These are phyloP conservation scores for Salisapilia sapeloensis DNA, from an alignment of 352 stramenopile genomes.

Conservation along the genomic window DNA sequence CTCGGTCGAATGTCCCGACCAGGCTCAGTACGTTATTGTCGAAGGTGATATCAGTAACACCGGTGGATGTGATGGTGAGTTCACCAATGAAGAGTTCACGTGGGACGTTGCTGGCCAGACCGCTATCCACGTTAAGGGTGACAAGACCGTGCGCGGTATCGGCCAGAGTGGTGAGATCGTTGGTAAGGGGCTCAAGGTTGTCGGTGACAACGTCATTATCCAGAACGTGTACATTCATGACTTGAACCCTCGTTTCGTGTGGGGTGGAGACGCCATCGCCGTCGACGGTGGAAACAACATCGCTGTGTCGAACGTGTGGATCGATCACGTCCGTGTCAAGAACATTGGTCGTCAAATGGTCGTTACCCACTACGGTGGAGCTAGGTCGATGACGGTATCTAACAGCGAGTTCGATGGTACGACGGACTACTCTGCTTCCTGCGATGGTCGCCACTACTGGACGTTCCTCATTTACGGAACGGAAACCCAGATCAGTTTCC, in stretches of 20 bases:
- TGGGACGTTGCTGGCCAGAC: conserved; percentile 9
- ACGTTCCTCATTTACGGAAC: conserved; percentile 13
- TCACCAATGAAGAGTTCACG: conserved; percentile 3
- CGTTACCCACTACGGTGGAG: conserved; percentile 2
- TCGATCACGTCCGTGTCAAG: conserved; percentile 18
- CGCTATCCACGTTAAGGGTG: conserved; percentile 3
- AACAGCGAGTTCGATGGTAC: conserved; percentile 9
- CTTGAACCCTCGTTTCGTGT: conserved; percentile 15
- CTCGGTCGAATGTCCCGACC: conserved; percentile 7
- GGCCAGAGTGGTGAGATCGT: conserved; percentile 11
- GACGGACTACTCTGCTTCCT: neutral
- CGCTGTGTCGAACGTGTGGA: conserved; percentile 9
- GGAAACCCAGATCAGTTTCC: conserved; percentile 8
- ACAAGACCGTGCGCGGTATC: conserved; percentile 12
- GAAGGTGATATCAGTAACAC: conserved; percentile 2
- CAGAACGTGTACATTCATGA: conserved; percentile 19
- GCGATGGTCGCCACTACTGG: conserved; percentile 3
- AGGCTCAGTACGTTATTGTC: conserved; percentile 1
- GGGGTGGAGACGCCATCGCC: conserved; percentile 14
- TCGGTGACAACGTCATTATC: conserved; percentile 12
- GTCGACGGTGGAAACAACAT: conserved; percentile 4
- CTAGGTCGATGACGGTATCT: conserved; percentile 5
- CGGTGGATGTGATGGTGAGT: conserved; percentile 6
- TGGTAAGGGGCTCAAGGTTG: conserved; percentile 10
- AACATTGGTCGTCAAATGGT: conserved; percentile 12